A percentile compares a stretch with the other conserved stretches of the same genome.
Evolutionary conservation across 2,329 filamentous ascomycete species (phyloP).

Genomic region (Macroventuria anomochaeta): DNA sequence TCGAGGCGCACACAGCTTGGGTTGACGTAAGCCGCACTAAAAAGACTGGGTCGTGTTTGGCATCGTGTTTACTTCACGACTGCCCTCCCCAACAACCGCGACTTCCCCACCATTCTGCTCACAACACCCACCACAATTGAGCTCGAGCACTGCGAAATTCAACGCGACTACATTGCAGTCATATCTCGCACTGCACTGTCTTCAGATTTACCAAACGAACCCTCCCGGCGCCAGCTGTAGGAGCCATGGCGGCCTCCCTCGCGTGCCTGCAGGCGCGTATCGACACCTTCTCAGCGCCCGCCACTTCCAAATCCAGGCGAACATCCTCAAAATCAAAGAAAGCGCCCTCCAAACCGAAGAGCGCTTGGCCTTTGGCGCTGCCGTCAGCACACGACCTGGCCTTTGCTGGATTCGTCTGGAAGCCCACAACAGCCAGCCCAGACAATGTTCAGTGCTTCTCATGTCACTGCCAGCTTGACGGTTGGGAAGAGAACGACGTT

Average conservation of each 20-base stretch:
- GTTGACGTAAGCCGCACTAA: constrained; percentile 34
- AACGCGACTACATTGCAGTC: neutral
- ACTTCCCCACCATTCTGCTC: constrained; percentile 9
- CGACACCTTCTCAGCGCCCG: constrained; percentile 74
- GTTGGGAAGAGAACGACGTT: constrained; percentile 88
- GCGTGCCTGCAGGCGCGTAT: constrained; percentile 77
- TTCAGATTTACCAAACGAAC: neutral
- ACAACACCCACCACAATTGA: constrained; percentile 4
- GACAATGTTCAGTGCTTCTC: constrained; percentile 93
- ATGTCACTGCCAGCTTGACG: constrained; percentile 82
- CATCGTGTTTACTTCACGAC: constrained; percentile 25
- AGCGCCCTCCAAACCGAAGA: constrained; percentile 40
- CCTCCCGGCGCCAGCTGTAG: neutral
- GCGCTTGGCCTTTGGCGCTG: constrained; percentile 77
- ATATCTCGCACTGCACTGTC: neutral
- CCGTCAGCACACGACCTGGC: constrained; percentile 78
- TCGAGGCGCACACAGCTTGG: constrained; percentile 23
- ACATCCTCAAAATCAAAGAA: constrained; percentile 70
- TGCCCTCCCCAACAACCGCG: constrained; percentile 22
- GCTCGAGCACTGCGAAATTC: constrained; percentile 1
- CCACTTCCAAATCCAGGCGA: constrained; percentile 71
- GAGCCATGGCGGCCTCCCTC: constrained; percentile 49
- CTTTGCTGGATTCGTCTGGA: constrained; percentile 88
- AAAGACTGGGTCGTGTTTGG: constrained; percentile 9
- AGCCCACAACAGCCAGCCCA: constrained; percentile 73